Evolutionary conservation across 176 grass and related monocot species (phyloP), one percentile per base, ranked within the genome.

Genomic region (Phoenix roebelenii): DNA sequence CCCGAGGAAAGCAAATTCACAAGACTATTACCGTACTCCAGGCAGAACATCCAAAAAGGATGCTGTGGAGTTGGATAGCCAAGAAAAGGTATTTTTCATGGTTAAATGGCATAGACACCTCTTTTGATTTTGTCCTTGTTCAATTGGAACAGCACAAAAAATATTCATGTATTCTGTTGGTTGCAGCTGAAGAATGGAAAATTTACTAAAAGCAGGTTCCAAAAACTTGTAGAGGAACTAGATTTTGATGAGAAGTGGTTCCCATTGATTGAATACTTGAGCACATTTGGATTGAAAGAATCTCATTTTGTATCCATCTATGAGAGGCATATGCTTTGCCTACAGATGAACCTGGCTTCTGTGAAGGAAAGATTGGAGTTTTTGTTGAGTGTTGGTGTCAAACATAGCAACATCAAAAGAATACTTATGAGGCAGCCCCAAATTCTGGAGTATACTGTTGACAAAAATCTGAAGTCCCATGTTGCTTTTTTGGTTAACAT

Each of bases 221-320:
- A 97, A 54, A 88, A 79, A 62, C 76, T 91, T 24, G 83, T 84
- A 70, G 84, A 97, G 87, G 92, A 97, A 39, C 72, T 82, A 22
- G 79, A 80, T 55, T 88, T 97, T 5, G 92, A 97, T 76, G 78
- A 76, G 23, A 97, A 71, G 78, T 97, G 84, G 92, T 85, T 90
- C 74, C 87, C 78, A 1, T 68, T 91, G 52, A 61, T 97, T 58
- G 88, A 97, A 78, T 97, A 97, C 66, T 72, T 97, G 60, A 88
- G 87, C 69, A 88, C 92, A 22, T 91, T 80, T 83, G 87, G 87
- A 66, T 75, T 90, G 52, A 85, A 82, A 32, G 92, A 87, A 52
- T 87, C 92, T 60, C 77, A 97, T 83, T 90, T 97, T 70, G 60
- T 77, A 62, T 79, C 78, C 61, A 97, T 97, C 39, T 88, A 85